Conservation (phyloP, 78 protist genomes). For the Speleostelium caveatum region DNA sequence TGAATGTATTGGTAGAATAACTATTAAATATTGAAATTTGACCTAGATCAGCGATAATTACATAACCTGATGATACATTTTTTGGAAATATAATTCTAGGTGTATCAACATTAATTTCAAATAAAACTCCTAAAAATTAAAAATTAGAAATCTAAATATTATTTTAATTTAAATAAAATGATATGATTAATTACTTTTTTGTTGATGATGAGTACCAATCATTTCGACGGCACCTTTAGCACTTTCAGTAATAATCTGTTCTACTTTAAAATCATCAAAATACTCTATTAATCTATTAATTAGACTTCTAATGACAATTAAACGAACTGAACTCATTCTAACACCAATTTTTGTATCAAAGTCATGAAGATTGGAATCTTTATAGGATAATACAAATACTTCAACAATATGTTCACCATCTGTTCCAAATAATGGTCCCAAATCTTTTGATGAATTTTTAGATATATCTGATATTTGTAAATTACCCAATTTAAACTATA, state of each 20-base stretch:
- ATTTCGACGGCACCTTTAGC: constrained; percentile 69
- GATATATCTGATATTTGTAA: constrained; percentile 24
- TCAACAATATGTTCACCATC: constrained; percentile 77
- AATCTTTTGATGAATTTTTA: constrained; percentile 48
- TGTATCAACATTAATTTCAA: constrained; percentile 57
- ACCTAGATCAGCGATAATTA: constrained; percentile 62
- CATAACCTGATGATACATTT: constrained; percentile 29
- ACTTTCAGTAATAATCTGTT: constrained; percentile 50
- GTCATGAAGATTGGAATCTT: background rate
- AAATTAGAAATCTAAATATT: background rate
- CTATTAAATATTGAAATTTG: constrained; percentile 46
- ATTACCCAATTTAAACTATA: constrained; percentile 68
- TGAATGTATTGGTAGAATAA: background rate
- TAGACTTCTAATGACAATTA: constrained; percentile 25
- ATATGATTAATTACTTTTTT: background rate
- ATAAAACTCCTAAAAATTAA: background rate
- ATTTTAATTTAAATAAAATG: background rate
- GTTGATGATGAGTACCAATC: constrained; percentile 26
- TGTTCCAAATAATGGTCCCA: constrained; percentile 66
- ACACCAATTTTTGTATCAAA: constrained; percentile 63
- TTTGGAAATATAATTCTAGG: constrained; percentile 72
- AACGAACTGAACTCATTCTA: constrained; percentile 56
- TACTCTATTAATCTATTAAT: constrained; percentile 33
- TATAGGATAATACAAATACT: constrained; percentile 27
- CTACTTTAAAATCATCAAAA: constrained; percentile 56